phyloP scores from a whole-genome alignment of 352 stramenopile species.

The Globisporangium sylvaticum region DNA sequence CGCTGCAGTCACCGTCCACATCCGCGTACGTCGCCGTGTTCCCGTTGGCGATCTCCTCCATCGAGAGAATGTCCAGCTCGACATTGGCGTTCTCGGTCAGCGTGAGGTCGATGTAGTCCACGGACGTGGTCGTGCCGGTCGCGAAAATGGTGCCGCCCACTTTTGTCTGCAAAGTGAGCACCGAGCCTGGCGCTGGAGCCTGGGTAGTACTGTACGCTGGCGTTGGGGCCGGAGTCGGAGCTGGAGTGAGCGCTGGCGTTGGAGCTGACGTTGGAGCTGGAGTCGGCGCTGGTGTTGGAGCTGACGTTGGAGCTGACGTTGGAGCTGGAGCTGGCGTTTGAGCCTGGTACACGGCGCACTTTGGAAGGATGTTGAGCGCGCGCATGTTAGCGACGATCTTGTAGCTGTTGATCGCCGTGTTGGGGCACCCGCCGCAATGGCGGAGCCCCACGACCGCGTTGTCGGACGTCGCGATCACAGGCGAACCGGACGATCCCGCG shows the following conservation, averaged over 20 bases:
- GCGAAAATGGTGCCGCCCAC: constrained; percentile 67
- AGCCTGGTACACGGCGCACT: constrained; percentile 29
- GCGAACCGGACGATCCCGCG: constrained; percentile 66
- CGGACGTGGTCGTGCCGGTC: constrained; percentile 42
- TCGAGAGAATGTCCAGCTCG: constrained; percentile 62
- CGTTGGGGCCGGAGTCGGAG: constrained; percentile 7
- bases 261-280: constrained; percentile 13
- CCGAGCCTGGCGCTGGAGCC: constrained; percentile 5
- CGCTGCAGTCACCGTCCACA: constrained; percentile 70
- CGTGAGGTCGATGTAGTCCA: constrained; percentile 67
- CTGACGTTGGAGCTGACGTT: constrained; percentile 17
- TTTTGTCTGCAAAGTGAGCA: constrained; percentile 21
- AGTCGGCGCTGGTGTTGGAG: constrained; percentile 14
- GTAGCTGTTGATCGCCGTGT: constrained; percentile 67
- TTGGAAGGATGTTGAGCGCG: constrained; percentile 33
- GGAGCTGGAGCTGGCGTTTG: constrained; percentile 11
- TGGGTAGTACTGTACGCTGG: background rate
- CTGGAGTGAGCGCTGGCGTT: constrained; percentile 10
- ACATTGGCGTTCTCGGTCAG: constrained; percentile 34
- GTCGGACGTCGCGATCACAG: constrained; percentile 49
- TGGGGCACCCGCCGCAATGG: constrained; percentile 73
- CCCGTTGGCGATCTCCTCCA: constrained; percentile 30
- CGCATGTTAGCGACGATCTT: constrained; percentile 57
- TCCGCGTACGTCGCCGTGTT: constrained; percentile 31
- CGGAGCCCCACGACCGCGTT: constrained; percentile 67